Base-by-base conservation (phyloP, 805 yeast species). In the Grigorovia humatica region DNA sequence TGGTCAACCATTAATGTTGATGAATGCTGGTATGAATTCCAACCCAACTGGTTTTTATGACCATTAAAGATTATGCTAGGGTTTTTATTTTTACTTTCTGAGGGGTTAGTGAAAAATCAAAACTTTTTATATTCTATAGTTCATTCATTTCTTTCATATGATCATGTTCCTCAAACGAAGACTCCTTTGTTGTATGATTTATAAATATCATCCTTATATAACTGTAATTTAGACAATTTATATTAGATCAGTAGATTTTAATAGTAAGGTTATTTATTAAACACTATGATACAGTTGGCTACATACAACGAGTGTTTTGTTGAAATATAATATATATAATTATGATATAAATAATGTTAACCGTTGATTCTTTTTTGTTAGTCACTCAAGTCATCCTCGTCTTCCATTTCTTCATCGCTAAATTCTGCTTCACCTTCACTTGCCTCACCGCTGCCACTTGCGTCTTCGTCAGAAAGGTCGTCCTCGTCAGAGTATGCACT, bases 1-100 rank as follows among this genome's bases (percentile, higher is more conserved):
- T 46, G 83, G 83, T 9, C 85, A 82, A 63, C 84, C 89, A 54
- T 77, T 90, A 66, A 74, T 90, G 81, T 77, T 91, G 62, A 88
- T 95, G 47, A 87, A 84, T 64, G 93, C 95, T 50, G 71, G 82
- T n/a, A 64, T 83, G 61, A 85, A 85, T 43, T 77, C 75, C 69
- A 87, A 83, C 67, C 75, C 83, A 52, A 83, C 88, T 40, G 89
- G 89, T 51, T 83, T 68, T 85, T 88, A 60, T 81, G 79, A 23
- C 9, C 9, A 2, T 8, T 19, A 4, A 30, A 15, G 7, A n/a
- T 29, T 18, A 11, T 40, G 1, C 29, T 17, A 3, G 15, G 17
- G 6, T 13, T 17, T 23, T 6, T 15, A 17, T 15, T 35, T n/a
- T 35, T 29, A 17, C 32, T 48, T 23, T 48, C 51, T 48, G 51